phyloP scores from a whole-genome alignment of 148 eudicot genomes.

The Selenicereus undatus region DNA sequence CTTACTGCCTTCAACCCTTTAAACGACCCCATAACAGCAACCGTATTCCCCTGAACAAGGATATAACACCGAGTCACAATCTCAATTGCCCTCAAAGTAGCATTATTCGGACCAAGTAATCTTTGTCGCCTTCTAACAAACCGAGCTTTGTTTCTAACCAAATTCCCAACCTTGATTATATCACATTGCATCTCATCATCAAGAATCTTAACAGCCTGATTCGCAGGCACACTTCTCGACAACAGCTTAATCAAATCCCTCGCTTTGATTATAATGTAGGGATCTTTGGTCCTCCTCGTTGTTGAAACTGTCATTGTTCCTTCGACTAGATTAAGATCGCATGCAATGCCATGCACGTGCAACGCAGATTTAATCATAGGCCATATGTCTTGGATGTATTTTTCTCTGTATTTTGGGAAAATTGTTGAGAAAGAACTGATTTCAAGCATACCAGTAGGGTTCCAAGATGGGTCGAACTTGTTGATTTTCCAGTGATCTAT shows the following conservation, averaged over 20 bases:
- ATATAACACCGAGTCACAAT: constrained; percentile 93
- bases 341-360: constrained; percentile 53
- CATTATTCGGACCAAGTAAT: constrained; percentile 86
- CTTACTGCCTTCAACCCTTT: constrained; percentile 89
- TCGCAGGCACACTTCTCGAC: constrained; percentile 91
- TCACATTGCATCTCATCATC: constrained; percentile 97
- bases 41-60: constrained; percentile 96
- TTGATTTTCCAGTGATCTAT: constrained; percentile 88
- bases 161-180: constrained; percentile 73
- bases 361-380: constrained; percentile 55
- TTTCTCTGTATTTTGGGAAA: constrained; percentile 83
- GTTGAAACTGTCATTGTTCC: constrained; percentile 91
- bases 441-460: constrained; percentile 66
- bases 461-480: constrained; percentile 81
- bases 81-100: constrained; percentile 94
- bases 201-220: constrained; percentile 88
- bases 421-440: constrained; percentile 76
- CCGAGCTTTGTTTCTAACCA: constrained; percentile 89
- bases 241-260: constrained; percentile 88
- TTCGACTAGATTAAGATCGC: constrained; percentile 76
- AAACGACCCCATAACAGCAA: constrained; percentile 93
- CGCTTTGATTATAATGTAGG: constrained; percentile 78
- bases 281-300: constrained; percentile 78
- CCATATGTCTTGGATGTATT: constrained; percentile 77
- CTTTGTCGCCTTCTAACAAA: constrained; percentile 87